Base-by-base conservation (phyloP, 2,329 filamentous ascomycete genomes). In the Leptodontidium sp. region DNA sequence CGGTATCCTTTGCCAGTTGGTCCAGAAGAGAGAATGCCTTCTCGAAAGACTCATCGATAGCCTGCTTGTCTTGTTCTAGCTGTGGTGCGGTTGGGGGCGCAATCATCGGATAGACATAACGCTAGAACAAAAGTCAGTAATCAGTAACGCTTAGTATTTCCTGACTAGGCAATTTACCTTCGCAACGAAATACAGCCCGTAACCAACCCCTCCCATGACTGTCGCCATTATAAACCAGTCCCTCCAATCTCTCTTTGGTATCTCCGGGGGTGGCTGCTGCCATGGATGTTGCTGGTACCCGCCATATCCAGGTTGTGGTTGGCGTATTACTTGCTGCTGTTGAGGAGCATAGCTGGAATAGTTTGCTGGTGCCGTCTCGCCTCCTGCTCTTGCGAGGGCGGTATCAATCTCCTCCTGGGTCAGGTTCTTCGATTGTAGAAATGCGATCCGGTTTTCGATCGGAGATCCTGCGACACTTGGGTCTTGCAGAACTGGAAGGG, bases 141-240 rank as follows among this genome's bases (percentile, higher is more conserved):
- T 61, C 47, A 64, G 59, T 17, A 55, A 24, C n/a, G 2, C 32
- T 26, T 4, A 40, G 2, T 17, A n/a, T 24, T 35, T 12, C 9
- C 24, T 24, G 15, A 50, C 9, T 1, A 26, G 17, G n/a, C 15
- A 59, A 66, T 79, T 47, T 83, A 93, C 92, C 88, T 97, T 97
- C 70, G 94, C 93, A 17, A 98, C 87, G 72, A 91, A 88, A 79
- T 96, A 99, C 26, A 97, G 81, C 0, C 94, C 95, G 77, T 98
- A 98, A 49, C 93, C 87, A 24, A 98, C 90, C 61, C 94, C 93
- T 67, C 94, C 91, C 71, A 97, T 91, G 14, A 98, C 93, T 0
- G 96, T 99, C 8, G 96, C 96, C 93, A 98, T 97, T 81, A 99
- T 98, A 82, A 99, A 99, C 92, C 94, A 98, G 79, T 99, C 96